Evolutionary conservation across 345 rosid genomes (phyloP), one percentile per base, ranked within the genome.

Genomic region (Populus simonii): DNA sequence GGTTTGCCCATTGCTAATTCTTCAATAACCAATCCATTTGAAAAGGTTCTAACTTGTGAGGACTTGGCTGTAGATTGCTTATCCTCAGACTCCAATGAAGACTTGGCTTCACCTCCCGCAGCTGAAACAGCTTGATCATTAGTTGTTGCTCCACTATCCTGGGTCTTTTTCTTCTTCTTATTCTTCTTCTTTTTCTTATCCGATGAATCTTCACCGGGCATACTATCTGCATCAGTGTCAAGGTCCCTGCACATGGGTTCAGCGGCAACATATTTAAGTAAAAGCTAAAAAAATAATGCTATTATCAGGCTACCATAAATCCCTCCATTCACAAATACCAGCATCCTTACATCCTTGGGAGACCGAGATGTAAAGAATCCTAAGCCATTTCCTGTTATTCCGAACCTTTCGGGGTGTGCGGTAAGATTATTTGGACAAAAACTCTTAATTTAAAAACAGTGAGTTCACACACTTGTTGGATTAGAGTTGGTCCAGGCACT

Each of bases 1-100:
- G 99, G 98, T 83, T 87, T 90, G 80, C 99, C 97, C 92, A 96
- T 90, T 72, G 78, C 82, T 74, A 96, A 49, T 84, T 94, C 97
- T 85, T 96, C 92, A 62, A 96, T 88, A 73, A 89, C 86, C 80
- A 96, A 87, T 59, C 99, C 99, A 81, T 94, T 94, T 7, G 95
- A 81, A 80, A 86, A 92, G 69, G 93, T 89, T 82, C 97, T 89
- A 74, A 78, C 83, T 73, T 89, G 90, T 67, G 93, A 91, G 68
- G 94, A 77, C 78, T 91, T 92, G 76, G 74, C 72, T 59, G 81
- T 80, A 73, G 80, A 68, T 78, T 83, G 75, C 33, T 80, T 85
- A 76, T 79, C 83, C 57, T 80, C 83, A 20, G 86, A 75, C 67
- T 71, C 78, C 72, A 66, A 29, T 53, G 83, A 25, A 20, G 91